These are phyloP conservation scores for Deinandra increscens DNA, from an alignment of 129 eudicot genomes.

Conservation along the genomic window DNA sequence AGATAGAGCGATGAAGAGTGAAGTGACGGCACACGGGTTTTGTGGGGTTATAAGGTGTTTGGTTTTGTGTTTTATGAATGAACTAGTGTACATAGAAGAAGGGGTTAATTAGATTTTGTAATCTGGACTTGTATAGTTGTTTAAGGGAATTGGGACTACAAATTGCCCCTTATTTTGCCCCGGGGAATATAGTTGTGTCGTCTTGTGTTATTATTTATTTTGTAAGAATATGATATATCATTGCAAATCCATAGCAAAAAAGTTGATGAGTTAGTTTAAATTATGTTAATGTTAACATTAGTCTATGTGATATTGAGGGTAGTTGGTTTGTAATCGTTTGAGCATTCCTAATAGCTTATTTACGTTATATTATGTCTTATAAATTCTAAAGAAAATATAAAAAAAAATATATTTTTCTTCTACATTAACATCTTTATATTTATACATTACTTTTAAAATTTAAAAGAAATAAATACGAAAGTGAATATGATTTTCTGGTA, in stretches of 20 bases:
- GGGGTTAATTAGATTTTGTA: constrained; percentile 25
- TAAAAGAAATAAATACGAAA: no score
- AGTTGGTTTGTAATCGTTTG: no score
- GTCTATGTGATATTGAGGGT: no score
- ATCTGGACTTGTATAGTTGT: constrained; percentile 33
- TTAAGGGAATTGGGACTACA: constrained; percentile 19
- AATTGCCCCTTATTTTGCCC: constrained; percentile 31
- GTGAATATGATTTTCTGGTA: no score
- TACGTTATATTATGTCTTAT: no score
- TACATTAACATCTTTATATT: no score
- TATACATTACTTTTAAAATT: no score
- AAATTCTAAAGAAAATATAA: no score
- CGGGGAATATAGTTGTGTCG: constrained; percentile 16
- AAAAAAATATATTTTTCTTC: no score
- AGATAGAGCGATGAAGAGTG: constrained; percentile 16
- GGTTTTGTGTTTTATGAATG: constrained; percentile 15
- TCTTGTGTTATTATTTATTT: constrained; percentile 25
- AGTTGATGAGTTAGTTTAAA: background rate
- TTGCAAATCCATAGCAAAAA: constrained; percentile 23
- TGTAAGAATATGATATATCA: constrained; percentile 26
- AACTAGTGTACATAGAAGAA: constrained; percentile 33
- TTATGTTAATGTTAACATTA: background rate
- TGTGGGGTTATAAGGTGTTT: background rate
- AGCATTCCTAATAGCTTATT: no score
- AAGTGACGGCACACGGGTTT: background rate